Base-by-base conservation (phyloP, 805 yeast species). In the Teunomyces kruisii region DNA sequence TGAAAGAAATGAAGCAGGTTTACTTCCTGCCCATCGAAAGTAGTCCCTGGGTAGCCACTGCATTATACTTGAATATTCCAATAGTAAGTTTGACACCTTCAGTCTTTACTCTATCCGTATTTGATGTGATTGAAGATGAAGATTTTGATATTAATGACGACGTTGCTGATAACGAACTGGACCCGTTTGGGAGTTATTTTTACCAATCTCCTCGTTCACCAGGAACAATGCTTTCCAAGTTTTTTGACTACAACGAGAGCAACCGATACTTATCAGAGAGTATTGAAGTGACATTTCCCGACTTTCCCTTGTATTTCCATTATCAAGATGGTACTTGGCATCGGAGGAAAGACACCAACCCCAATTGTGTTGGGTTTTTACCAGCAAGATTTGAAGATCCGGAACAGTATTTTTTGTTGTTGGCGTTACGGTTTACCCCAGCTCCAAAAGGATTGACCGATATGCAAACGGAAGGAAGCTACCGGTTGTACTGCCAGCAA, bases 91-190 rank as follows among this genome's bases (percentile, higher is more conserved):
- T 35, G 15, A 22, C 22, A 9, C 38, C 38, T n/a, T 35, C 38
- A 3, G 28, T 35, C 6, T 24, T 35, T 7, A 19, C n/a, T 17
- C 13, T 35, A 22, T 17, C 38, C 3, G 38, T 14, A 8, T 12
- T 35, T 16, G 49, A 45, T 10, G 60, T 56, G n/a, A 57, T 53
- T 12, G 61, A 55, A 2, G 54, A 51, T 2, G 59, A 33, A 19
- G 49, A 42, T 12, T 33, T 30, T 5, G 41, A 40, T 27, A 19
- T 42, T 14, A 43, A 38, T 28, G 40, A 46, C 10, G 49, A 46
- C 17, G 38, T 16, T 6, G 44, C 39, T 12, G 47, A 38, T 17
- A 24, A 12, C 26, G 26, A 14, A 26, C 43, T 5, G 28, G 9
- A n/a, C 4, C 28, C 38, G 4, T 19, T 13, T 19, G 38, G 28